Evolutionary conservation across 2,329 filamentous ascomycete genomes (phyloP).

Genomic region (Onygenales sp.): DNA sequence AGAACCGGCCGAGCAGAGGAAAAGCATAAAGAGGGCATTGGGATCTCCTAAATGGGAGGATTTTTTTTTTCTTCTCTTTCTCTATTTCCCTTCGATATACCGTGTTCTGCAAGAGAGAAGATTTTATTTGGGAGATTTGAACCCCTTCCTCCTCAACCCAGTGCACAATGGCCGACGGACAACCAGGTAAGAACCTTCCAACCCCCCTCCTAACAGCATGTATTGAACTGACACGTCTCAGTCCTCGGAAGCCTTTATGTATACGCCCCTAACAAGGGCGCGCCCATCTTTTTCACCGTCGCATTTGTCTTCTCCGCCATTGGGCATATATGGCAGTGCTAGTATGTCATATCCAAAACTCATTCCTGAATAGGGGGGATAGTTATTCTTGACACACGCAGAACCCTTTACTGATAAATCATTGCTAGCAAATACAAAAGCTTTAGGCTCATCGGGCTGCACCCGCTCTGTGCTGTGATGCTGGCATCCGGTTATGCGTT

Average conservation of each 20-base stretch:
- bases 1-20: too few species aligned
- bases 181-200: neutral
- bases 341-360: conserved; percentile 31
- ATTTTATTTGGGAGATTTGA: too few species aligned
- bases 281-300: conserved; percentile 46
- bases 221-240: neutral
- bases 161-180: neutral
- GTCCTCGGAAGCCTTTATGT: conserved; percentile 29
- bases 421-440: conserved; percentile 43
- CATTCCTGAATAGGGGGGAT: neutral
- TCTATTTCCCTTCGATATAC: too few species aligned
- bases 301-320: conserved; percentile 38
- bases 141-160: too few species aligned
- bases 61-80: too few species aligned
- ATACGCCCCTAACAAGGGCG: conserved; percentile 47
- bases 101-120: too few species aligned
- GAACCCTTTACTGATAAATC: neutral
- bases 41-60: too few species aligned
- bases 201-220: neutral
- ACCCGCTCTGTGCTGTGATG: conserved; percentile 45
- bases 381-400: neutral
- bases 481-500: conserved; percentile 49
- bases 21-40: too few species aligned
- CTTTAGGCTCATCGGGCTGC: conserved; percentile 47
- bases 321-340: conserved; percentile 45